These are phyloP conservation scores for Mimosa pudica DNA, from an alignment of 306 rosid genomes.

Conservation along the genomic window DNA sequence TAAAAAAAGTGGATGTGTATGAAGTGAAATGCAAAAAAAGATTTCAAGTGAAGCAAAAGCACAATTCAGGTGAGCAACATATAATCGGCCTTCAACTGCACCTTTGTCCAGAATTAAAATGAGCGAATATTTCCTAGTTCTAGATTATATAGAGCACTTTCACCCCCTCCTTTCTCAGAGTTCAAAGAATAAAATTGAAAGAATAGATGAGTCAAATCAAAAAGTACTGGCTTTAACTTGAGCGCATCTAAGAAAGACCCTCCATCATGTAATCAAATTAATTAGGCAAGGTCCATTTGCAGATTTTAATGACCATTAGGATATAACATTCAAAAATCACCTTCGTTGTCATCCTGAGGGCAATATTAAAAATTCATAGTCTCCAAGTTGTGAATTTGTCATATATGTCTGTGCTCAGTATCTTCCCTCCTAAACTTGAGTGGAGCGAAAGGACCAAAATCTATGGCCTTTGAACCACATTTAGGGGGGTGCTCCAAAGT, in stretches of 20 bases:
- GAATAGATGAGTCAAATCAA: neutral
- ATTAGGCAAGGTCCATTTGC: neutral
- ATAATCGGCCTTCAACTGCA: neutral
- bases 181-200: neutral
- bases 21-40: neutral
- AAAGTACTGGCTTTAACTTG: slow-evolving; percentile 2
- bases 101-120: neutral
- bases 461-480: slow-evolving; percentile 45
- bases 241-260: neutral
- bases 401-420: slow-evolving; percentile 29
- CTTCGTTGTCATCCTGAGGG: slow-evolving; percentile 53
- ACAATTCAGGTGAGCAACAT: neutral
- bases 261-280: slow-evolving; percentile 2
- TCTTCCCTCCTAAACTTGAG: slow-evolving; percentile 29
- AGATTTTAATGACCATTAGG: neutral
- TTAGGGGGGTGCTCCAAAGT: slow-evolving; percentile 30
- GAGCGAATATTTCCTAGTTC: neutral
- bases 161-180: neutral
- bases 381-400: slow-evolving; percentile 40
- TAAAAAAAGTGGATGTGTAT: neutral
- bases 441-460: slow-evolving; percentile 69
- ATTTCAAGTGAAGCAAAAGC: slow-evolving; percentile 8
- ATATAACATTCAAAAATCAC: slow-evolving; percentile 35
- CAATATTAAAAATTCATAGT: slow-evolving; percentile 41
- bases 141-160: neutral